Evolutionary conservation across 2,329 filamentous ascomycete species (phyloP).

Genomic region (Aspergillus nomiae): DNA sequence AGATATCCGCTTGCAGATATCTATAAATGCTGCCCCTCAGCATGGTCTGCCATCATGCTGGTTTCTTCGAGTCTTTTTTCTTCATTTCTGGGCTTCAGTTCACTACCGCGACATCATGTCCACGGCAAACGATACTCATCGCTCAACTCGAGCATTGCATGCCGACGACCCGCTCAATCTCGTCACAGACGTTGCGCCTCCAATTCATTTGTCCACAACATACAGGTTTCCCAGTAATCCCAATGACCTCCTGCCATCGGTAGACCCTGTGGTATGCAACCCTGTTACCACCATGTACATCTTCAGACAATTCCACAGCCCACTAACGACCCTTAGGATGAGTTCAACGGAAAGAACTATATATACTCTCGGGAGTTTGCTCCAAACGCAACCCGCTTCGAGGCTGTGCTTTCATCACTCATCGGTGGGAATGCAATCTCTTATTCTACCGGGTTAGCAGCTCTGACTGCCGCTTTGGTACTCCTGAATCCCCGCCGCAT

Average conservation of each 20-base stretch:
- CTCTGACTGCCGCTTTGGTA: constrained; percentile 83
- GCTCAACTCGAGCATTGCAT: constrained; percentile 68
- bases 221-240: constrained; percentile 78
- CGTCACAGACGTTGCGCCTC: constrained; percentile 78
- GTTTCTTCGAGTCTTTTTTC: not conserved
- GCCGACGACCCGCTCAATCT: constrained; percentile 75
- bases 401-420: constrained; percentile 76
- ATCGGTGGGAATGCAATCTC: constrained; percentile 66
- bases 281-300: too few relatives aligned
- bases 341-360: constrained; percentile 50
- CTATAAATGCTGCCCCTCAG: not conserved
- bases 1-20: not conserved
- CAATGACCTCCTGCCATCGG: constrained; percentile 57
- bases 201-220: constrained; percentile 87
- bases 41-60: not conserved
- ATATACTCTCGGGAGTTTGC: constrained; percentile 81
- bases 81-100: not conserved
- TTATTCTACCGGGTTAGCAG: constrained; percentile 81
- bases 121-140: constrained; percentile 19
- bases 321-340: constrained; percentile 10
- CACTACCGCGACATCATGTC: constrained; percentile 19
- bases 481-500: constrained; percentile 79
- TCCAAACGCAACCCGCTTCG: constrained; percentile 82
- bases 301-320: not conserved
- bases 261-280: constrained; percentile 52